Evolutionary conservation across 2,329 filamentous ascomycete genomes (phyloP), one percentile per base, ranked within the genome.

Genomic region (Cyphellophora europaea): DNA sequence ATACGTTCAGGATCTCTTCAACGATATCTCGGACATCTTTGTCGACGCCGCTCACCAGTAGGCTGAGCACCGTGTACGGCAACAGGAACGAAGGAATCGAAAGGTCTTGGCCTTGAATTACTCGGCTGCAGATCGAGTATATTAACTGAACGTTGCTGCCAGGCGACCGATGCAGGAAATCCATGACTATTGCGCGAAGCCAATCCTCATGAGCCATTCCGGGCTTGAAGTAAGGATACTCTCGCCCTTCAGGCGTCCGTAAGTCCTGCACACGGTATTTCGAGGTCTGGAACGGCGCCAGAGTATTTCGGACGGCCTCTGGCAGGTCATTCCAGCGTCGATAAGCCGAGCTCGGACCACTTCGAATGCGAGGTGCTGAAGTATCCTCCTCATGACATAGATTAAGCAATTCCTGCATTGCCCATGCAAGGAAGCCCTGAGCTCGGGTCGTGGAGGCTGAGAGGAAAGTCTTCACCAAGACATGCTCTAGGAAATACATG

Each of bases 351-450:
- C 25, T 36, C 10, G 33, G 25, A 4, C 36, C 28, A 15, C 32
- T 19, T 31, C 39, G 23, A 12, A 32, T 19, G 11, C 30, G 30
- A 12, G 30, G 18, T 6, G 15, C 30, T 12, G 69, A 56, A 18
- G 63, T 62, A 25, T 69, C 62, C 13, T 67, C 74, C 8, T 71
- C 65, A 39, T 82, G 79, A 51, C 82, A 85, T 46, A 80, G 77
- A 29, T 79, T 78, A 3, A 96, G 70, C 27, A 96, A 70, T 50
- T 93, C 82, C 57, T 99, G 91, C 78, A 98, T 95, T 2, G 82
- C 84, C 58, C 83, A 98, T 2, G 89, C 89, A 12, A 99, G 69
- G 53, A 93, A 94, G 0, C 87, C 88, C 56, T 96, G 91, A 5
- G 87, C 72, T 45, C 77, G 79, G 2, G 87, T 82, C 54, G 95